Conservation (phyloP, 2,329 filamentous ascomycete genomes). For the Claviceps sp. region DNA sequence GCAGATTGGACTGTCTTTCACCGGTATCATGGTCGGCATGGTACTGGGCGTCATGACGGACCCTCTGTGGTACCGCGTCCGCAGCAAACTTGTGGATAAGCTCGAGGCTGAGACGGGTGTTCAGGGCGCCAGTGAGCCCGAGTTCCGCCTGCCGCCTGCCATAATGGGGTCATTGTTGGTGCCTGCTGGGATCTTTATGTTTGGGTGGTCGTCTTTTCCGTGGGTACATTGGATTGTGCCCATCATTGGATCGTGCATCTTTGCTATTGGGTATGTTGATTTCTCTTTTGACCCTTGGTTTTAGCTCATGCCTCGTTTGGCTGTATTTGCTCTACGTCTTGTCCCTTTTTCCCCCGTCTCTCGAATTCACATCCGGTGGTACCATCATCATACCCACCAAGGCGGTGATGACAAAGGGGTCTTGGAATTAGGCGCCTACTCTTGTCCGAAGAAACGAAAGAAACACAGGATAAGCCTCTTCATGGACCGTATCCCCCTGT, state of each 20-base stretch:
- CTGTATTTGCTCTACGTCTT: background rate
- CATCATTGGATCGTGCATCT: constrained; percentile 58
- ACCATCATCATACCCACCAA: constrained; percentile 4
- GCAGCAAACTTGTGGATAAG: constrained; percentile 41
- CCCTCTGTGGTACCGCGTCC: constrained; percentile 52
- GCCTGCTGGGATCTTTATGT: constrained; percentile 73
- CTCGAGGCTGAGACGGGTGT: constrained; percentile 37
- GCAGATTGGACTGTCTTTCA: constrained; percentile 67
- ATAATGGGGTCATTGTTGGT: constrained; percentile 66
- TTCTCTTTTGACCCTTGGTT: background rate
- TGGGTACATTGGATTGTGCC: constrained; percentile 65
- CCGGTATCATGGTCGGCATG: constrained; percentile 60
- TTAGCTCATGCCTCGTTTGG: background rate
- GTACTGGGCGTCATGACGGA: constrained; percentile 46
- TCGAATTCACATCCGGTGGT: background rate
- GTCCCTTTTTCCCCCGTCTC: background rate
- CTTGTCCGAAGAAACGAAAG: background rate
- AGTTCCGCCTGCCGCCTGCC: constrained; percentile 68
- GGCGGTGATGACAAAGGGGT: background rate
- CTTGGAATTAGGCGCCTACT: background rate
- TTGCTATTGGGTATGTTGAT: constrained; percentile 52
- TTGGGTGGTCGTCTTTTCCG: constrained; percentile 71
- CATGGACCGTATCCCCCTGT: constrained; percentile 1
- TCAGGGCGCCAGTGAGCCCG: constrained; percentile 58
- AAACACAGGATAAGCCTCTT: background rate